Base-by-base conservation (phyloP, 768 basidiomycete genomes). In the Lactarius psammicola region DNA sequence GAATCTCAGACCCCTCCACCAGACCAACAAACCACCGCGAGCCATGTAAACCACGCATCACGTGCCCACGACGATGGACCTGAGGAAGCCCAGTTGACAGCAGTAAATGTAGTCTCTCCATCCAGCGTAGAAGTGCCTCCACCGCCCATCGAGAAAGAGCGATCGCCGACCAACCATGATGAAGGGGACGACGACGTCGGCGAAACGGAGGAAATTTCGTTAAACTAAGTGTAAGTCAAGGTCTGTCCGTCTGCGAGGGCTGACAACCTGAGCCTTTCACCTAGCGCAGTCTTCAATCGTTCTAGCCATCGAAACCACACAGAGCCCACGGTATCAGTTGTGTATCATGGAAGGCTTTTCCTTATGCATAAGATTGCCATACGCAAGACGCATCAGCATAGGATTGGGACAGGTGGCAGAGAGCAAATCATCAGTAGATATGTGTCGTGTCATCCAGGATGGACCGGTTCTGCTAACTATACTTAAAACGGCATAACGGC, bases 81-180 rank as follows among this genome's bases (percentile, higher is more conserved):
- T 30, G 65, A 66, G 33, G 61, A 66, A 42, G 65, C 56, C n/a
- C 51, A 40, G 56, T 38, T 63, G 28, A 62, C 63, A 20, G 42
- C 56, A 20, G 60, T 56, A 23, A 57, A 57, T 57, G 28, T 51
- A 10, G 78, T 87, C 28, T 80, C 84, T 23, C 86, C 87, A 2
- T 81, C 85, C 28, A 86, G 79, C 60, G 87, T 89, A 15, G 89
- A 92, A 72, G 87, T 92, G 7, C 90, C 89, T 4, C 87, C 90
- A 0, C 89, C 90, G 30, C 89, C 88, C 0, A 81, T 90, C 17
- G 87, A 89, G 73, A 91, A 93, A 76, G 88, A 92, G 74, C 78
- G 76, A 38, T 73, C 77, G 60, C 72, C 77, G 67, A 76, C 44
- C 75, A 64, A 70, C 62, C 70, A 75, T 26, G 87, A 85, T 36